Evolutionary conservation across 108 stramenopile genomes (phyloP), one percentile per base, ranked within the genome.

Genomic region (Discostella pseudostelligera): DNA sequence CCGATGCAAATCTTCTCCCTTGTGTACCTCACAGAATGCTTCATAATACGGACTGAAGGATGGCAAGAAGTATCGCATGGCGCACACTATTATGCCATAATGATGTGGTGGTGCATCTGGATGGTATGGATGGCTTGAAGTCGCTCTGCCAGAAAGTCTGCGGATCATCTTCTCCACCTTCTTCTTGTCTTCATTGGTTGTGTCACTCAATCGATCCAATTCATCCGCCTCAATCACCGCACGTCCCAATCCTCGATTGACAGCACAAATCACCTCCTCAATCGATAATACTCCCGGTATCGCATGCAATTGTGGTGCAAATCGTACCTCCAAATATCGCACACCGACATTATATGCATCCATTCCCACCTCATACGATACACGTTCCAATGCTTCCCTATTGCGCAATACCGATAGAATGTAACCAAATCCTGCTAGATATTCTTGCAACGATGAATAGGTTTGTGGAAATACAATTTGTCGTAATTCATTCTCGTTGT

Each of bases 261-360:
- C 73, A 0, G 58, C 48, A 26, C 65, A 54, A 17, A 66, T 39
- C 40, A 66, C 73, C 35, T 74, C 57, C 44, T 74, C 73, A 19
- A 74, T 60, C 14, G 73, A 61, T 9, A 74, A 54, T 22, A 19
- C 32, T 12, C 73, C 73, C 1, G 73, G 73, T 1, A 74, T 45
- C 0, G 73, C 73, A 28, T 74, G 73, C 65, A 74, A 46, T 25
- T 74, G 73, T 21, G 73, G 73, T 17, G 73, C 73, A 32, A 74
- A 74, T 25, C 73, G 35, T 1, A 74, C 7, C 25, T 74, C 73
- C 8, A 74, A 39, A 26, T 74, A 59, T n/a, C 73, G 12, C 39
- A 74, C 73, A 9, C 73, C 73, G 26, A 28, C 26, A 55, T 74
- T n/a, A 28, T 61, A 74, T 5, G 65, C 49, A 47, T 74, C 73